phyloP scores from a whole-genome alignment of 768 basidiomycete species.

The Suillus brevipes region DNA sequence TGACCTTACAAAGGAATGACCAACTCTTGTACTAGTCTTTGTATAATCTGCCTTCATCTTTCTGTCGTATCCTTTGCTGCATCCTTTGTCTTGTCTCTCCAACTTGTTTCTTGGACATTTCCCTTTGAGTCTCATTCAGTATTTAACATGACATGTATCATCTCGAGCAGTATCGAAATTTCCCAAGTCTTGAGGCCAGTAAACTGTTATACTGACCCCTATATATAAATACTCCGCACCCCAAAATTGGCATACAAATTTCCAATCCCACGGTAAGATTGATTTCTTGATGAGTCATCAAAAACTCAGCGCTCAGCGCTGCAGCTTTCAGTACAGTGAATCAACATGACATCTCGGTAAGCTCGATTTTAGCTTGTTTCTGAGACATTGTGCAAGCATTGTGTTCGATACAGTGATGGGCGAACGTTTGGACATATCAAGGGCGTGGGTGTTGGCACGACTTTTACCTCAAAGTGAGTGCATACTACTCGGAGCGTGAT shows the following conservation, averaged over 20 bases:
- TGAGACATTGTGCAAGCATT: not conserved
- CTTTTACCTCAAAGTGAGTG: constrained; percentile 24
- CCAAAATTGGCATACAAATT: no score
- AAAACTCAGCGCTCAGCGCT: not conserved
- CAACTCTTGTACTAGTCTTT: not conserved
- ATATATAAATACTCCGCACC: no score
- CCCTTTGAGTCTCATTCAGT: not conserved
- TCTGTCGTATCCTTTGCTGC: not conserved
- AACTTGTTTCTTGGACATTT: not conserved
- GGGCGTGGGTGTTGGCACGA: constrained; percentile 20
- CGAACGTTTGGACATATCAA: constrained; percentile 32
- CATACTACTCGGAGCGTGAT: not conserved
- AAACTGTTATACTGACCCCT: no score
- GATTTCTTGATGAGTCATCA: not conserved
- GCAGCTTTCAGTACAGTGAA: no score
- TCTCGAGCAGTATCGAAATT: not conserved
- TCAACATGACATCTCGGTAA: not conserved
- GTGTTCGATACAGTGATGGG: constrained; percentile 9
- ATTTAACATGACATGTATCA: not conserved
- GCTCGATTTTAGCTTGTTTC: no score
- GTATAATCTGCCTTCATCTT: not conserved
- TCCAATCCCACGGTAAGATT: not conserved
- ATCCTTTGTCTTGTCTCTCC: not conserved
- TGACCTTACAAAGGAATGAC: not conserved
- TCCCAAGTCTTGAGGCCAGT: not conserved